Evolutionary conservation across 1,139 yeast species (phyloP), one percentile per base, ranked within the genome.

Genomic region (Blastobotrys indianensis): DNA sequence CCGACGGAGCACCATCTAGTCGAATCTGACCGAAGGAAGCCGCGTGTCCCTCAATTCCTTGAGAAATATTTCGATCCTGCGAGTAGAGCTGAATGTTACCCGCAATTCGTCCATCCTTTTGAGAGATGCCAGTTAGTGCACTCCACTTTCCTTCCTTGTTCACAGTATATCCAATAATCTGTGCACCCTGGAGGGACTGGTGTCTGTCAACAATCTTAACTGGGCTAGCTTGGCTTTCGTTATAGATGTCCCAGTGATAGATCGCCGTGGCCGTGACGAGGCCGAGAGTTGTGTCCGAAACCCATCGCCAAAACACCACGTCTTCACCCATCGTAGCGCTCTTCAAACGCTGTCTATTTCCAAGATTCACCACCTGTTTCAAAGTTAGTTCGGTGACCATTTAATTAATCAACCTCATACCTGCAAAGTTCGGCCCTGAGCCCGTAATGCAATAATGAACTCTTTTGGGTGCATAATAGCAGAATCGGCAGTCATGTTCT

Each of bases 1-100:
- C 94, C 32, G 74, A 67, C 20, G 80, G 58, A 38, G 90, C 87
- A 44, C 90, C 92, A 46, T 79, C 82, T 56, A 90, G 73, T 54
- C 81, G 75, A 53, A 92, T 68, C 49, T 76, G 73, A 44, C 95
- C 90, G 69, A 94, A 94, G 44, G 82, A 80, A 50, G 95, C 92
- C 47, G 94, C 97, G 66, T 94, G 98, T 56, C 98, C 98, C 64
- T 94, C 97, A 59, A 94, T 87, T 28, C 95, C 94, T 71, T 94
- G 99, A 13, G 97, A 88, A 42, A 90, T 87, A 62, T 85, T 84
- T 67, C 97, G 82, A 48, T 82, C 80, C 64, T 82, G 84, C 50
- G 95, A 85, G 69, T 74, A 94, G 53, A 94, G 77, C 72, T 94
- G 99, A 64, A 92, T 85, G 68, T 87, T 94, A 62, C 99, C 99